Percentiles rank a stretch among this genome's conserved stretches.
phyloP scores from a whole-genome alignment of 2,329 filamentous ascomycete genomes.

The Beauveria rudraprayagi region DNA sequence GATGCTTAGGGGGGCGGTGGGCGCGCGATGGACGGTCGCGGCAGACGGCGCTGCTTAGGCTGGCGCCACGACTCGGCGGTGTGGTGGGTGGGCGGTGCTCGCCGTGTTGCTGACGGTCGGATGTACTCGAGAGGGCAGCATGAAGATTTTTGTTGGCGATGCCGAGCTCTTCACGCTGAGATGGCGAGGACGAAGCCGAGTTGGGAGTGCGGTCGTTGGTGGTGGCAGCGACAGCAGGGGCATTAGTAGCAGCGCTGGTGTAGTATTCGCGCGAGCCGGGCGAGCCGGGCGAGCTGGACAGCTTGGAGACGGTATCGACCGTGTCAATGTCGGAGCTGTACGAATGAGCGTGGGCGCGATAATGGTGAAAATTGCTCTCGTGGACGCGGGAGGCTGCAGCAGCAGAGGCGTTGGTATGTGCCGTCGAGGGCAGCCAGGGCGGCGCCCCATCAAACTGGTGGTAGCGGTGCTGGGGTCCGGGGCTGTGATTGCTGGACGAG shows the following conservation, averaged over 20 bases:
- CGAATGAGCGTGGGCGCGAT: constrained; percentile 32
- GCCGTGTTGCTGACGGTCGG: background rate
- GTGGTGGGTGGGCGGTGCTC: background rate
- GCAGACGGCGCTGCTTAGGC: background rate
- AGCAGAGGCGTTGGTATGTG: background rate
- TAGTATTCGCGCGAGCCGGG: constrained; percentile 43
- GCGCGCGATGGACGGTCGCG: background rate
- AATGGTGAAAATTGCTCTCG: background rate
- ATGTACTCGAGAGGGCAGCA: background rate
- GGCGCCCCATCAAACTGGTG: constrained; percentile 1
- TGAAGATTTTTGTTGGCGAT: background rate
- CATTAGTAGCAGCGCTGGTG: constrained; percentile 50
- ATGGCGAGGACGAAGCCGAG: background rate
- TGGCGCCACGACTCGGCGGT: constrained; percentile 2
- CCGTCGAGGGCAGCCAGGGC: background rate
- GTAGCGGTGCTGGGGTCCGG: constrained; percentile 18
- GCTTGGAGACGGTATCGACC: constrained; percentile 44
- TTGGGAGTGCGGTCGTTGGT: constrained; percentile 40
- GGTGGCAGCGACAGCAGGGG: constrained; percentile 54
- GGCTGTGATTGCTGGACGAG: constrained; percentile 2
- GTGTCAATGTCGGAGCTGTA: constrained; percentile 55
- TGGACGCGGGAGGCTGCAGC: background rate
- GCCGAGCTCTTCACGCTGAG: background rate
- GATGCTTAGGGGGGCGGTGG: background rate
- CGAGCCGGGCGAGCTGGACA: constrained; percentile 40